Evolutionary conservation across 176 grass and related monocot genomes (phyloP).

Genomic region (Oryza glumipatula): DNA sequence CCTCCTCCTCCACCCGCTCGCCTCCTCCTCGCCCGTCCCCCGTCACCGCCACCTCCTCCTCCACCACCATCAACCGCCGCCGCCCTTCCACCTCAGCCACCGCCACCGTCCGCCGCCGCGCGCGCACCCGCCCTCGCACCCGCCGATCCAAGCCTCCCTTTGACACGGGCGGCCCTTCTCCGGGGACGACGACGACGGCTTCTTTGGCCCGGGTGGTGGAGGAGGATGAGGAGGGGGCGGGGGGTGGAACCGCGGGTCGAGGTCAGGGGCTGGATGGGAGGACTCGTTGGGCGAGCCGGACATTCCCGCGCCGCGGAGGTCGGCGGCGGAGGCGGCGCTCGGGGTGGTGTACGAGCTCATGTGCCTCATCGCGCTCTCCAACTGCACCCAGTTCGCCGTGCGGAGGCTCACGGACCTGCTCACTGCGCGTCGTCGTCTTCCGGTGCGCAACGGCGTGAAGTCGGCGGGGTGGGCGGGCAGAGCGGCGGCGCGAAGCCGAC

Average conservation of each 20-base stretch:
- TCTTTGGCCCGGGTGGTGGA: conserved; percentile 23
- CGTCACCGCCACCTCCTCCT: conserved; percentile 1
- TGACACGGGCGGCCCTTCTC: conserved; percentile 45
- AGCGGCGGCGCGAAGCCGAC: no score
- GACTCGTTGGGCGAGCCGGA: conserved; percentile 25
- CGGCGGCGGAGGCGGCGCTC: conserved; percentile 36
- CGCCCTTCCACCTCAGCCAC: conserved; percentile 31
- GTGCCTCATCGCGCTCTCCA: conserved; percentile 65
- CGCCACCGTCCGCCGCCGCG: conserved; percentile 51
- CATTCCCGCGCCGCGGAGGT: conserved; percentile 31
- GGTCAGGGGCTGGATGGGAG: conserved; percentile 35
- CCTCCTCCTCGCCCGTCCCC: neutral
- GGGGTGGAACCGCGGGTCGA: conserved; percentile 32
- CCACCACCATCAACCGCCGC: neutral
- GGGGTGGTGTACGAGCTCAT: conserved; percentile 59
- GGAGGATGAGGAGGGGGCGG: neutral
- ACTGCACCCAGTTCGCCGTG: conserved; percentile 64
- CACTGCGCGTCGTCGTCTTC: neutral
- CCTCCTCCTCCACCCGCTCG: conserved; percentile 26
- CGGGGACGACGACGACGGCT: conserved; percentile 41
- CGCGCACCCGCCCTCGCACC: conserved; percentile 44
- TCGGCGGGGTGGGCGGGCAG: no score
- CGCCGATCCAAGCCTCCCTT: conserved; percentile 39
- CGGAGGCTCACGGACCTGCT: conserved; percentile 52
- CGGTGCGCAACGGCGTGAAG: no score